Evolutionary conservation across 164 flowering plant species (phyloP), one percentile per base, ranked within the genome.

Genomic region (Aristolochia fimbriata): DNA sequence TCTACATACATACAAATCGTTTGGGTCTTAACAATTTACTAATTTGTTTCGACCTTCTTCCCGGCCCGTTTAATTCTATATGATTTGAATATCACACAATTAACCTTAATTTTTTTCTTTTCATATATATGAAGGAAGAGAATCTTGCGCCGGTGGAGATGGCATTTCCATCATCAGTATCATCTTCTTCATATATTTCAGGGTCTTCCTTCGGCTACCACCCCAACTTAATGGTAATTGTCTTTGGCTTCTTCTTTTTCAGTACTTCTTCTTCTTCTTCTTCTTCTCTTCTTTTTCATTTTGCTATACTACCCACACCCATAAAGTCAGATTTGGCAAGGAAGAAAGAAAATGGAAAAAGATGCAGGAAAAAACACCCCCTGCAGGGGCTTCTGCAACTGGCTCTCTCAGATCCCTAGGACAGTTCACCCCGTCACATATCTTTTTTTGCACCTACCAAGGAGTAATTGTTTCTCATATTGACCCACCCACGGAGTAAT

Each of bases 151-250:
- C 78, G 65, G 48, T 66, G 69, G 79, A 77, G 69, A 58, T 71
- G 33, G 68, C 71, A 15, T 78, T 70, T 74, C 45, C 81, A 62
- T 59, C 80, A 15, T 65, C 77, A 23, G 61, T 62, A 51, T 61
- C 85, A 33, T 69, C 80, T 1, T 72, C 67, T 49, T 73, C 76
- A 57, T 75, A 56, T 61, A 51, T 76, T 54, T 51, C 76, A 41
- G 51, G 76, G 15, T 58, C 81, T 8, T 25, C 77, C 43, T 64
- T 74, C 65, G 78, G 72, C 50, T 74, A 68, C 67, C 80, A 76
- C 11, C 80, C 83, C 54, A 73, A 66, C 65, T 62, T 73, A 57
- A 76, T 75, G 86, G 86, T 84, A 78, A 23, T 6, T 7, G 15
- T 25, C 15, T 9, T 53, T 30, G 9, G 14, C 16, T 23, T 55